phyloP scores from a whole-genome alignment of 257 asterid genomes.

The Prunella vulgaris region DNA sequence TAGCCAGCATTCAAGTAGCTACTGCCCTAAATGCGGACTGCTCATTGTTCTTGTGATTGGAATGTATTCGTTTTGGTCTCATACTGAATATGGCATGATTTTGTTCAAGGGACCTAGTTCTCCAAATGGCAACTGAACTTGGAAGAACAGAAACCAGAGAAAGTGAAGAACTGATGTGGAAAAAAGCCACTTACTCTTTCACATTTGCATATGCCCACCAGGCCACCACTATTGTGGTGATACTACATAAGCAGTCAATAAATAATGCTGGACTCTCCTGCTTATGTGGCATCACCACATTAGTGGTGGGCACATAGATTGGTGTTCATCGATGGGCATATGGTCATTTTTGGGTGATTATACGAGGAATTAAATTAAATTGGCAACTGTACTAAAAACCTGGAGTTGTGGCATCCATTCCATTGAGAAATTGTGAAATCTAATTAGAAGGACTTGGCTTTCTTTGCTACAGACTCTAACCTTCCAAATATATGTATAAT shows the following conservation, averaged over 20 bases:
- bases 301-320: too few species aligned
- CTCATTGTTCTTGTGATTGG: not conserved
- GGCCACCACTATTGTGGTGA: too few species aligned
- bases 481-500: not conserved
- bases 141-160: not conserved
- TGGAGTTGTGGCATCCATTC: constrained; percentile 3
- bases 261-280: not conserved
- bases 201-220: not conserved
- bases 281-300: too few species aligned
- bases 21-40: not conserved
- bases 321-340: too few species aligned
- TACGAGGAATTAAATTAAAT: constrained; percentile 2
- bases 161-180: not conserved
- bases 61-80: not conserved
- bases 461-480: not conserved
- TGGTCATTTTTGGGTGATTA: not conserved
- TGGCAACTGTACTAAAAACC: not conserved
- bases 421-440: constrained; percentile 1
- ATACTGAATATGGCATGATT: not conserved
- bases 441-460: constrained; percentile 2
- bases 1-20: constrained; percentile 11
- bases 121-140: not conserved
- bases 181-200: not conserved
- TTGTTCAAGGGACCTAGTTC: not conserved
- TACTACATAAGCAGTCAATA: not conserved